Evolutionary conservation across 202 grass and related monocot genomes (phyloP).

Genomic region (Musa balbisiana): DNA sequence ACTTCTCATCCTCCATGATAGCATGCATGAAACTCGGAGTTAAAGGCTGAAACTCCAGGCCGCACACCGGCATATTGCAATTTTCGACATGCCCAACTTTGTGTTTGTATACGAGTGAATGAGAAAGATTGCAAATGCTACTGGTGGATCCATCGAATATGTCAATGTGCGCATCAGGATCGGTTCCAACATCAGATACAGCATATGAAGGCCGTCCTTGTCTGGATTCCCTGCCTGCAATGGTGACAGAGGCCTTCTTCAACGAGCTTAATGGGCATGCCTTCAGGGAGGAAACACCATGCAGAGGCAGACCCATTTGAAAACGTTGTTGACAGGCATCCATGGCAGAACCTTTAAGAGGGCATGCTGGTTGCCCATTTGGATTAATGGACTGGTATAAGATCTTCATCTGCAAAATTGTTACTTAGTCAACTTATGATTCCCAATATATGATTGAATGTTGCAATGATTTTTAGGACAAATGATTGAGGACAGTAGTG

Average conservation of each 20-base stretch:
- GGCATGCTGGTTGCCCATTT: slow-evolving; percentile 26
- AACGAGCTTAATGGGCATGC: slow-evolving; percentile 19
- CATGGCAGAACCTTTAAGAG: slow-evolving; percentile 18
- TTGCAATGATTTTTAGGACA: too few relatives aligned
- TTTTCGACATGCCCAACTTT: slow-evolving; percentile 23
- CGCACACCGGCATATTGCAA: slow-evolving; percentile 16
- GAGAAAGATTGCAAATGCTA: not conserved
- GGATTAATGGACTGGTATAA: slow-evolving; percentile 51
- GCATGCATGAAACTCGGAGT: slow-evolving; percentile 58
- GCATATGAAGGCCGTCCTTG: too few relatives aligned
- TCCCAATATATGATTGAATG: too few relatives aligned
- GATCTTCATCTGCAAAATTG: slow-evolving; percentile 63
- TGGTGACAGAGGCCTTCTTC: slow-evolving; percentile 2
- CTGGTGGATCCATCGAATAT: not conserved
- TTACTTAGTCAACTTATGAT: not conserved
- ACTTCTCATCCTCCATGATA: slow-evolving; percentile 32
- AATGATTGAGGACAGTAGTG: too few relatives aligned
- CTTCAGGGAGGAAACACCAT: not conserved
- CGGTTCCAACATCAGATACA: not conserved
- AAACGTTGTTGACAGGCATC: slow-evolving; percentile 21
- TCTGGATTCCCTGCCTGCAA: too few relatives aligned
- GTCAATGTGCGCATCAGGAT: not conserved
- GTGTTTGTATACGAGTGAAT: slow-evolving; percentile 31
- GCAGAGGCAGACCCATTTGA: not conserved
- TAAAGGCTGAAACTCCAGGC: slow-evolving; percentile 40